Evolutionary conservation across 2,329 filamentous ascomycete species (phyloP).

Genomic region (Monilinia fructigena): DNA sequence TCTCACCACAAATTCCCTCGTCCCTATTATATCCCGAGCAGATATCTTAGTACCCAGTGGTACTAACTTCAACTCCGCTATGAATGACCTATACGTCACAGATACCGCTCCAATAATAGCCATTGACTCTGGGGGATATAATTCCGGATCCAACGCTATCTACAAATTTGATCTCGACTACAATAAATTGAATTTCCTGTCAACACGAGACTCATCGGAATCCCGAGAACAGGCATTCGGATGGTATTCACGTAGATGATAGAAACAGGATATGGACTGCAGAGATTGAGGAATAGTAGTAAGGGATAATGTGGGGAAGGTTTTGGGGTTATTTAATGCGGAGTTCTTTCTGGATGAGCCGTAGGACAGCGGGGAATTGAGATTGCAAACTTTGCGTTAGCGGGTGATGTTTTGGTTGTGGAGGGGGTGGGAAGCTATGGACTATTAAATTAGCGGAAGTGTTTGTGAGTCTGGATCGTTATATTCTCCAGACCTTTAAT

Average conservation of each 20-base stretch:
- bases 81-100: neutral
- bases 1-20: neutral
- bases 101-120: neutral
- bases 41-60: conserved; percentile 16
- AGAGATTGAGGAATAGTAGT: conserved; percentile 12
- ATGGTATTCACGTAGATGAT: conserved; percentile 21
- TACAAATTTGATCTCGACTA: conserved; percentile 11
- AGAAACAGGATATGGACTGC: conserved; percentile 12
- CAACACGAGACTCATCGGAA: conserved; percentile 9
- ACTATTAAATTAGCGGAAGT: conserved; percentile 9
- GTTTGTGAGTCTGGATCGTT: conserved; percentile 2
- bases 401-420: conserved; percentile 9
- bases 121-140: neutral
- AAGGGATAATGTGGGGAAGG: neutral
- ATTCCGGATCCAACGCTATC: neutral
- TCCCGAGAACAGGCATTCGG: conserved; percentile 11
- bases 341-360: neutral
- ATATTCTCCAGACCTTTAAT: neutral
- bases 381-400: conserved; percentile 18
- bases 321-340: conserved; percentile 17
- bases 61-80: neutral
- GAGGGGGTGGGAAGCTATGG: neutral
- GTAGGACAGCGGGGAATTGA: neutral
- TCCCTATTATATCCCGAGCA: conserved; percentile 6
- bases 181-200: neutral